Evolutionary conservation across 2,329 filamentous ascomycete species (phyloP).

Genomic region (Ophiognomonia clavigignenti-juglandacearum): DNA sequence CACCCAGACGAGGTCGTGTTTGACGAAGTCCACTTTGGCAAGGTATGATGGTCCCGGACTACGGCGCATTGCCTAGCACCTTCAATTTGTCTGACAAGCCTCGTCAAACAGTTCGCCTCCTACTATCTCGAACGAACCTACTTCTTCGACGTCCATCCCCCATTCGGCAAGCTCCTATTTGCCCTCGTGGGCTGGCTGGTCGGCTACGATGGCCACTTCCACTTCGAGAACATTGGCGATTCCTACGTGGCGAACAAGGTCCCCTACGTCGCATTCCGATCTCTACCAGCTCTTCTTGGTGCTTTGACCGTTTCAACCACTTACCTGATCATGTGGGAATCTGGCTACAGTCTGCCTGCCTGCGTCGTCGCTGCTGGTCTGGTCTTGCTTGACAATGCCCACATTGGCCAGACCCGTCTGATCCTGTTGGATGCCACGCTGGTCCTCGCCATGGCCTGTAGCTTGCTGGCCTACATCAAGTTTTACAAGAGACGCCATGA

Average conservation of each 20-base stretch:
- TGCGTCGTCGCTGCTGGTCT: slow-evolving; percentile 81
- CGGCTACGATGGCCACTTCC: slow-evolving; percentile 93
- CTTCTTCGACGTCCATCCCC: slow-evolving; percentile 99
- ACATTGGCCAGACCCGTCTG: slow-evolving; percentile 91
- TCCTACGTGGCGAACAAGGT: slow-evolving; percentile 97
- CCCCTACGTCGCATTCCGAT: slow-evolving; percentile 92
- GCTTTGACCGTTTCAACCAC: slow-evolving; percentile 89
- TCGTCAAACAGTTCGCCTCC: slow-evolving; percentile 59
- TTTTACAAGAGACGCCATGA: slow-evolving; percentile 95
- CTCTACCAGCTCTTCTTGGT: slow-evolving; percentile 86
- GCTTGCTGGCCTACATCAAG: slow-evolving; percentile 87
- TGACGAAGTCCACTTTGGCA: slow-evolving; percentile 98
- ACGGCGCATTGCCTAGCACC: background rate
- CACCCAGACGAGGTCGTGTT: slow-evolving; percentile 97
- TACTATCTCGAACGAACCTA: slow-evolving; percentile 94
- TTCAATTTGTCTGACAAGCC: slow-evolving; percentile 14
- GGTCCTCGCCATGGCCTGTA: slow-evolving; percentile 93
- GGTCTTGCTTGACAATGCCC: slow-evolving; percentile 93
- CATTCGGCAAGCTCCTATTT: slow-evolving; percentile 96
- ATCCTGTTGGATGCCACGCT: slow-evolving; percentile 93
- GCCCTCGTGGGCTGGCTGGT: slow-evolving; percentile 96
- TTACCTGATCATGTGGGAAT: slow-evolving; percentile 99
- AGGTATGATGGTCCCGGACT: slow-evolving; percentile 55
- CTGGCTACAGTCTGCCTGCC: slow-evolving; percentile 91
- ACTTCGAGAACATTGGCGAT: slow-evolving; percentile 99